A percentile compares a stretch with the other conserved stretches of the same genome.
Conservation (phyloP, 192 early-diverging fungal genomes). For the Backusella sp. region DNA sequence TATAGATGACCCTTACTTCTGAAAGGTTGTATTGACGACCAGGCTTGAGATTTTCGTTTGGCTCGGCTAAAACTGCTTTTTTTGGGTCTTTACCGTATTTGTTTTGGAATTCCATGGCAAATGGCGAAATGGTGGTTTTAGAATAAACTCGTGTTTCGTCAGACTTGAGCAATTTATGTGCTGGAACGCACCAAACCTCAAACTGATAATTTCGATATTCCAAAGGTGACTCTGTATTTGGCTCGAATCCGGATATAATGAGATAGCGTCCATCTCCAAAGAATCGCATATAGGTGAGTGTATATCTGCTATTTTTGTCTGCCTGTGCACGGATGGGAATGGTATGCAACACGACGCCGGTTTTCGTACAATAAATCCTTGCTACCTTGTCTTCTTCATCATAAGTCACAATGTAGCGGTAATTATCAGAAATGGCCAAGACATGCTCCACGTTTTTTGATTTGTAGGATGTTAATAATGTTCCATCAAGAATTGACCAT, state of each 20-base stretch:
- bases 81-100: background rate
- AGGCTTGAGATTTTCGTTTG: background rate
- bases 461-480: background rate
- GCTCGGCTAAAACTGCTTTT: background rate
- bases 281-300: background rate
- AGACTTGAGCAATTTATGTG: background rate
- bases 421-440: background rate
- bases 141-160: background rate
- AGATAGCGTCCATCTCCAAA: background rate
- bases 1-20: background rate
- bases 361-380: background rate
- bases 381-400: background rate
- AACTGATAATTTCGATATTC: background rate
- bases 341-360: background rate
- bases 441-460: background rate
- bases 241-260: background rate
- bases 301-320: background rate
- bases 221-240: background rate
- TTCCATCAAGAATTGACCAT: conserved; percentile 3
- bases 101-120: background rate
- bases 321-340: background rate
- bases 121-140: background rate
- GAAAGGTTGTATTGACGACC: background rate
- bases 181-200: background rate
- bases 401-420: background rate